These are phyloP conservation scores for Colletotrichum spaethianum DNA, from an alignment of 2,329 filamentous ascomycete species.

Conservation along the genomic window DNA sequence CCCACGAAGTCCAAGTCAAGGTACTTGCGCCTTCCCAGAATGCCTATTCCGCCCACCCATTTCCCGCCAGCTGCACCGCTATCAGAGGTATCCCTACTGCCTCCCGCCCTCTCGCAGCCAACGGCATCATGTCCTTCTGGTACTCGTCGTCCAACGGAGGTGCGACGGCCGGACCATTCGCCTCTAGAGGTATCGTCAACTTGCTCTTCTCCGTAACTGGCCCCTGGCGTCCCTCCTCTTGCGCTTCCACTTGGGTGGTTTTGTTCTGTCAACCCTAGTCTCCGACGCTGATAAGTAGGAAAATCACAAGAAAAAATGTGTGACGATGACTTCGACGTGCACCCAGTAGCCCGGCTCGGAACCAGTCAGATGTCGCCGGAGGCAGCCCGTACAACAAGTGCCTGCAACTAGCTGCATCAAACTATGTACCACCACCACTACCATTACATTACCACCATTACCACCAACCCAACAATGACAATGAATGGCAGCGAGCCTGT, in stretches of 20 bases:
- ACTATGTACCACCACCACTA: neutral
- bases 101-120: conserved; percentile 21
- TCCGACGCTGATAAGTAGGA: conserved; percentile 32
- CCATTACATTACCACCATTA: no score
- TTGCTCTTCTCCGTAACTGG: conserved; percentile 28
- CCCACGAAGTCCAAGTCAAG: conserved; percentile 1
- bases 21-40: conserved; percentile 1
- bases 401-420: conserved; percentile 12
- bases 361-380: conserved; percentile 31
- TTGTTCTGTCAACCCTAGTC: conserved; percentile 41
- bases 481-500: neutral
- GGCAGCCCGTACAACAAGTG: conserved; percentile 26
- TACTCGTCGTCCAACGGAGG: conserved; percentile 23
- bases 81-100: conserved; percentile 12
- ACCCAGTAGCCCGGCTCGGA: conserved; percentile 3
- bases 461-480: neutral
- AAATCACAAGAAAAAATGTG: conserved; percentile 22
- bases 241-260: conserved; percentile 39
- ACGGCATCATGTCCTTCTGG: conserved; percentile 28
- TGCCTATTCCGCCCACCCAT: conserved; percentile 8
- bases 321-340: conserved; percentile 35
- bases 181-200: conserved; percentile 39
- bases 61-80: conserved; percentile 8
- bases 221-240: conserved; percentile 27
- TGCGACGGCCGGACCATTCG: conserved; percentile 38